Percentiles rank a stretch among this genome's conserved stretches.
Evolutionary conservation across 169 alveolate genomes (phyloP).

Genomic region (Toxoplasma gondii): DNA sequence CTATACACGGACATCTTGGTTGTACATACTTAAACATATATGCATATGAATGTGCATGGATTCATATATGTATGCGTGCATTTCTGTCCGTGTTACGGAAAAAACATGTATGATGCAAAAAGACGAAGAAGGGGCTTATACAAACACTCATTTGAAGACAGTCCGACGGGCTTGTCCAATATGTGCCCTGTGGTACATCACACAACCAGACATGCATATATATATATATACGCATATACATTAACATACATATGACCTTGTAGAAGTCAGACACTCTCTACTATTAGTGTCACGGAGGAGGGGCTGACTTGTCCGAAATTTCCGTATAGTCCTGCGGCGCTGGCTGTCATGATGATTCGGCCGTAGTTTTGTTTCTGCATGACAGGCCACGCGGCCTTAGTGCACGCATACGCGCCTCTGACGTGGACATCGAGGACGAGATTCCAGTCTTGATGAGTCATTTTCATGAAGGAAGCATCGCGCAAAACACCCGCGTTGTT

Average conservation of each 20-base stretch:
- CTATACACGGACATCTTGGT: too few species aligned
- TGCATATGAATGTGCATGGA: background rate
- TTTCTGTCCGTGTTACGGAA: too few species aligned
- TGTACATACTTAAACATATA: too few species aligned
- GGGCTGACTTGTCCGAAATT: slow-evolving; percentile 75
- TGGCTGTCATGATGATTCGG: slow-evolving; percentile 84
- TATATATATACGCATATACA: too few species aligned
- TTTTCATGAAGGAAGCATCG: slow-evolving; percentile 85
- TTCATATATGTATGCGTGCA: background rate
- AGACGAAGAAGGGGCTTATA: too few species aligned
- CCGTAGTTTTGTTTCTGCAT: slow-evolving; percentile 88
- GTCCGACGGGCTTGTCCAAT: too few species aligned
- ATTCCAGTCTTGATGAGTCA: slow-evolving; percentile 89
- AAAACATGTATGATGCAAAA: too few species aligned
- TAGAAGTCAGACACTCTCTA: too few species aligned
- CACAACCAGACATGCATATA: too few species aligned
- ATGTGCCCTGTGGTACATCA: too few species aligned
- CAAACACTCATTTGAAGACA: too few species aligned
- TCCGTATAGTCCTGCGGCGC: slow-evolving; percentile 81
- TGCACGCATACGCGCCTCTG: slow-evolving; percentile 84
- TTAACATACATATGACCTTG: too few species aligned
- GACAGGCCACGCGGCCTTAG: slow-evolving; percentile 91
- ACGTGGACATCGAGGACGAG: slow-evolving; percentile 80
- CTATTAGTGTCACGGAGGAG: background rate
- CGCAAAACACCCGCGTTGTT: slow-evolving; percentile 93